Base-by-base conservation (phyloP, 148 eudicot species). In the Chenopodium formosanum region DNA sequence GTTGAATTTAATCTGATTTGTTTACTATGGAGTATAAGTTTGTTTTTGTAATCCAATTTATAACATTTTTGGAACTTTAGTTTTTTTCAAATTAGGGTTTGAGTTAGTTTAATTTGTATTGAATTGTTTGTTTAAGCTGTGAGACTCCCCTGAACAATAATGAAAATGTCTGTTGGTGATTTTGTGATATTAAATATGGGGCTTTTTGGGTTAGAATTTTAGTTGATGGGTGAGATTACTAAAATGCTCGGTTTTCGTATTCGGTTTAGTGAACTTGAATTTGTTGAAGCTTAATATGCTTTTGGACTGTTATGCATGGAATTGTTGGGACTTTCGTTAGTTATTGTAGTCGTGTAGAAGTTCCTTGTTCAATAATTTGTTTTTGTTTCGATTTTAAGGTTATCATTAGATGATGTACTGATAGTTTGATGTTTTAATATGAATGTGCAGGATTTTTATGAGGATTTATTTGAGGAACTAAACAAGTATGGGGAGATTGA, bases 401-500 rank as follows among this genome's bases (percentile, higher is more conserved):
- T 17, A 17, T 56, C 16, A 14, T 56, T 56, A 14, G 22, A 67
- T 71, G 11, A 19, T 74, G 63, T 25, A 47, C 22, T 68, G 64
- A 79, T 70, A 0, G 48, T 80, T 73, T 84, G 60, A 17, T 32
- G 44, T 78, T 69, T 81, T 75, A 7, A 44, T 27, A 20, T 31
- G 14, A 56, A 17, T 27, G 10, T 87, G 83, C 90, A 93, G 98
- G 98, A 95, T 86, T 95, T 95, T 78, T 95, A 95, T 68, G 98
- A 95, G 83, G 98, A 95, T 88, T 79, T 95, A 56, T 95, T 95
- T 80, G 92, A 91, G 84, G 98, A 95, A 84, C 90, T 95, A 71
- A 90, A 91, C 90, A 95, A 95, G 81, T 93, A 93, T 82, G 98
- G 98, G 25, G 97, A 93, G 84, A 86, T 95, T 79, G 94, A 95